Evolutionary conservation across 2,329 filamentous ascomycete species (phyloP).

Genomic region (Podosphaera leucotricha): DNA sequence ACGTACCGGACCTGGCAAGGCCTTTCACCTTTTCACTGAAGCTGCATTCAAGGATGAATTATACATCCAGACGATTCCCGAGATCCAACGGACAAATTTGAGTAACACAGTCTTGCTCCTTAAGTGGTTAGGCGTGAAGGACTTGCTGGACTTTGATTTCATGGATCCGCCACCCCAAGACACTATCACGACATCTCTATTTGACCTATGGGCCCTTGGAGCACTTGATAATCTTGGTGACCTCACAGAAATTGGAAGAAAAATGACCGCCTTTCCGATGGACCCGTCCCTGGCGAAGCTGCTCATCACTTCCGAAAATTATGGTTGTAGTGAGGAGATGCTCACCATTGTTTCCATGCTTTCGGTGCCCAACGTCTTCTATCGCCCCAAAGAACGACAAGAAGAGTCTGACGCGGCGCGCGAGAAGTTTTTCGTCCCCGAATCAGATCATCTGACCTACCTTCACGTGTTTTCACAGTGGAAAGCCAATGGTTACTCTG

Average conservation of each 20-base stretch:
- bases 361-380: slow-evolving; percentile 89
- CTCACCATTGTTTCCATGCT: slow-evolving; percentile 96
- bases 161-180: slow-evolving; percentile 98
- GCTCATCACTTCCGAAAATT: slow-evolving; percentile 72
- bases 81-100: slow-evolving; percentile 91
- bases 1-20: slow-evolving; percentile 83
- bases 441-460: slow-evolving; percentile 88
- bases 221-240: slow-evolving; percentile 87
- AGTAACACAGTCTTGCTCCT: slow-evolving; percentile 84
- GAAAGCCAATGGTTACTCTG: slow-evolving; percentile 72
- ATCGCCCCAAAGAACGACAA: slow-evolving; percentile 84
- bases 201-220: slow-evolving; percentile 89
- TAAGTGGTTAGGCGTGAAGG: slow-evolving; percentile 83
- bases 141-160: slow-evolving; percentile 90
- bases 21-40: slow-evolving; percentile 84
- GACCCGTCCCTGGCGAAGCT: slow-evolving; percentile 88
- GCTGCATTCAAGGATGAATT: slow-evolving; percentile 88
- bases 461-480: slow-evolving; percentile 92
- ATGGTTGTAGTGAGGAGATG: slow-evolving; percentile 92
- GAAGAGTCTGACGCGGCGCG: slow-evolving; percentile 89
- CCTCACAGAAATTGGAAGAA: slow-evolving; percentile 61
- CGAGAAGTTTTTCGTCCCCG: slow-evolving; percentile 96
- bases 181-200: slow-evolving; percentile 88
- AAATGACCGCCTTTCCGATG: slow-evolving; percentile 98
- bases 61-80: slow-evolving; percentile 89